These are phyloP conservation scores for Tolypocladium tundrense DNA, from an alignment of 2,329 filamentous ascomycete genomes.

Conservation along the genomic window DNA sequence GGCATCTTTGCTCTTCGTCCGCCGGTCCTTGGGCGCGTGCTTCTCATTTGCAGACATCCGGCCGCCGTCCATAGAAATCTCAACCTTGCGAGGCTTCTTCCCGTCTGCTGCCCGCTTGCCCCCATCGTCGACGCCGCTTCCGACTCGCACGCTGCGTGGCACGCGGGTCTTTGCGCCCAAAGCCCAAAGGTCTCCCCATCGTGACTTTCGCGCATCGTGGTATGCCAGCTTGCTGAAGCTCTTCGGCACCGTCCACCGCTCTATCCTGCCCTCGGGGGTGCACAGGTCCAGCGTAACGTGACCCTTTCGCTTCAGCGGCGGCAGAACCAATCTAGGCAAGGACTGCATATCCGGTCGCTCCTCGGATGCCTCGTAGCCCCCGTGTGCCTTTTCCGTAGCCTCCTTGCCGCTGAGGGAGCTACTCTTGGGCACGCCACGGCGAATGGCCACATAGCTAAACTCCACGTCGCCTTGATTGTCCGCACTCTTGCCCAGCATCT, in stretches of 20 bases:
- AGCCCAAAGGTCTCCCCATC: slow-evolving; percentile 93
- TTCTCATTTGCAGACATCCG: slow-evolving; percentile 29
- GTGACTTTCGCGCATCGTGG: slow-evolving; percentile 80
- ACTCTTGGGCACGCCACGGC: slow-evolving; percentile 50
- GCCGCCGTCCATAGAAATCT: slow-evolving; percentile 19
- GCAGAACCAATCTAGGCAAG: slow-evolving; percentile 68
- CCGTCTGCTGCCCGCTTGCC: slow-evolving; percentile 31
- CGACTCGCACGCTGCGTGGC: slow-evolving; percentile 48
- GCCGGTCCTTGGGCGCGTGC: slow-evolving; percentile 22
- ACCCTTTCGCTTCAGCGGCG: slow-evolving; percentile 76
- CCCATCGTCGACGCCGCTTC: slow-evolving; percentile 36
- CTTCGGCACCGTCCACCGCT: slow-evolving; percentile 87
- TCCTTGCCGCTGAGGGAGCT: slow-evolving; percentile 35
- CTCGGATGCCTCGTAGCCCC: slow-evolving; percentile 52
- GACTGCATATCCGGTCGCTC: slow-evolving; percentile 46
- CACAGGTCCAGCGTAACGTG: slow-evolving; percentile 88
- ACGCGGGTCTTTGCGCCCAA: slow-evolving; percentile 83
- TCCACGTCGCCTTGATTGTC: slow-evolving; percentile 83
- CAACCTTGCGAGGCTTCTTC: slow-evolving; percentile 30
- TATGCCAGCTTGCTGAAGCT: slow-evolving; percentile 75
- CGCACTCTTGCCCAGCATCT: slow-evolving; percentile 55
- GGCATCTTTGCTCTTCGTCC: slow-evolving; percentile 30
- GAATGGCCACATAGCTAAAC: slow-evolving; percentile 82
- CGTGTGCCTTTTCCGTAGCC: slow-evolving; percentile 57
- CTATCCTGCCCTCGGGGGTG: slow-evolving; percentile 72